Percentiles rank a stretch among this genome's conserved stretches.
Evolutionary conservation across 2,329 filamentous ascomycete genomes (phyloP).

Genomic region (Penicillium sp.): DNA sequence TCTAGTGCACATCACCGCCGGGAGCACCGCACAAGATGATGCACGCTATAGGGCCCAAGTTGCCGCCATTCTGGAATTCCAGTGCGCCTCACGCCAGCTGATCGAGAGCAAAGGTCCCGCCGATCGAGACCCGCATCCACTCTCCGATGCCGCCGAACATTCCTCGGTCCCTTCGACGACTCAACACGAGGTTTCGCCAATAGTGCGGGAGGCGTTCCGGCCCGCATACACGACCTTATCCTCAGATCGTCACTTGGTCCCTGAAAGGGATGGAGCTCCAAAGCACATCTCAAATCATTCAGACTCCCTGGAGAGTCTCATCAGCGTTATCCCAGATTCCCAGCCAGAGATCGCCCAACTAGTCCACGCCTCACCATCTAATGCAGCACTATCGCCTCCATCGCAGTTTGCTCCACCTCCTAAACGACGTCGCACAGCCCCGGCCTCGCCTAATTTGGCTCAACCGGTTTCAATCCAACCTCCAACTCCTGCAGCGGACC

Average conservation of each 20-base stretch:
- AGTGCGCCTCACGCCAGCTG: constrained; percentile 27
- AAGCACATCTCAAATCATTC: constrained; percentile 3
- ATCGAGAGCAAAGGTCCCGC: neutral
- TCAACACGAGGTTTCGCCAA: constrained; percentile 4
- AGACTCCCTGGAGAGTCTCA: too few species aligned
- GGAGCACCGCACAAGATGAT: constrained; percentile 38
- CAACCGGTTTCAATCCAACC: neutral
- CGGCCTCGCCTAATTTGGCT: neutral
- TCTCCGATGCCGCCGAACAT: neutral
- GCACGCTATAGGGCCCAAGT: constrained; percentile 40
- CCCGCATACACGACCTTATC: neutral
- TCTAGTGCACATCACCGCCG: constrained; percentile 44
- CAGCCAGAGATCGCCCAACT: constrained; percentile 1
- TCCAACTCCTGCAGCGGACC: neutral
- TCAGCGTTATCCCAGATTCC: too few species aligned
- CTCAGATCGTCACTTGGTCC: neutral
- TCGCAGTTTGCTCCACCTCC: neutral
- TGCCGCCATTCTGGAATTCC: constrained; percentile 37
- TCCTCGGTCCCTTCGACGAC: neutral
- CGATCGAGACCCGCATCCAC: neutral
- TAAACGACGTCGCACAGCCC: constrained; percentile 1
- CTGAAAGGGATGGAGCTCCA: neutral
- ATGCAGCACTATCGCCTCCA: neutral
- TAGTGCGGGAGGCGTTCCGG: constrained; percentile 6
- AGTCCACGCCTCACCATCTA: neutral